Conservation (phyloP, 345 rosid genomes). For the Eucalyptus fibrosa region DNA sequence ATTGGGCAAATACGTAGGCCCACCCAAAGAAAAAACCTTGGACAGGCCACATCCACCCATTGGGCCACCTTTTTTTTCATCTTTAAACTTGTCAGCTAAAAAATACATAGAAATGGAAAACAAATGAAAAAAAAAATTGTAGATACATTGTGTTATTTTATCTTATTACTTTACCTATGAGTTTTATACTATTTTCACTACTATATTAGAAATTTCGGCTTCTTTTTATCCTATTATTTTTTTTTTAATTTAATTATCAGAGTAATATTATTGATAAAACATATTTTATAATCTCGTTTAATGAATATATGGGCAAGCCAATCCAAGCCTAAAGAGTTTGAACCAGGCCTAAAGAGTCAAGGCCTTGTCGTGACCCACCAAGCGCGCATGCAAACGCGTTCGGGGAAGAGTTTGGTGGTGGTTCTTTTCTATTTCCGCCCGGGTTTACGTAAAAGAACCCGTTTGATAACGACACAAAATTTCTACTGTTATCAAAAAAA, state of each 20-base stretch:
- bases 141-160: not conserved
- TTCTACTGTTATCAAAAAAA: too few relatives aligned
- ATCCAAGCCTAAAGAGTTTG: too few relatives aligned
- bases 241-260: not conserved
- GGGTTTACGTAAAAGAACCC: too few relatives aligned
- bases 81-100: not conserved
- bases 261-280: not conserved
- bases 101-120: not conserved
- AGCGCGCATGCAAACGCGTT: too few relatives aligned
- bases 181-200: not conserved
- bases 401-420: too few relatives aligned
- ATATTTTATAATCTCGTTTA: not conserved
- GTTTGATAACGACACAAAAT: too few relatives aligned
- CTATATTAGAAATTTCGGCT: not conserved
- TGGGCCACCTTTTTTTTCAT: not conserved
- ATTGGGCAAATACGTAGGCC: too few relatives aligned
- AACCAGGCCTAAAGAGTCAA: not conserved
- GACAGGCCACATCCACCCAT: not conserved
- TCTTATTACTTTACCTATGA: not conserved
- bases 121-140: not conserved
- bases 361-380: not conserved
- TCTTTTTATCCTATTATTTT: not conserved
- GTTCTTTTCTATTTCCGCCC: too few relatives aligned
- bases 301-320: not conserved
- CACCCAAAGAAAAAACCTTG: too few relatives aligned